phyloP scores from a whole-genome alignment of 2,329 filamentous ascomycete species.

The Hypoxylon sp. region DNA sequence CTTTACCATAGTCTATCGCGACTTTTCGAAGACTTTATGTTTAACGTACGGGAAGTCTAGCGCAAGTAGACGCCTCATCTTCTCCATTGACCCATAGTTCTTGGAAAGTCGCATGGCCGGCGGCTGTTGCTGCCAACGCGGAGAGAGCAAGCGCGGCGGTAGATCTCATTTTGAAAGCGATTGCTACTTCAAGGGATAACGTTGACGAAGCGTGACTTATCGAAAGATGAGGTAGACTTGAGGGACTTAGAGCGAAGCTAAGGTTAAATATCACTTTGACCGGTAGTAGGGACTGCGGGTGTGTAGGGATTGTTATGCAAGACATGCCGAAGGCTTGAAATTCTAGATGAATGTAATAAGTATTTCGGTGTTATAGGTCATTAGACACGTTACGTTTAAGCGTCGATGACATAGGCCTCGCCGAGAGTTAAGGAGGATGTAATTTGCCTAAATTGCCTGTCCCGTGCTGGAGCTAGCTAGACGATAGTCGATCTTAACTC shows the following conservation, averaged over 20 bases:
- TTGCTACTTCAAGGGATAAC: not conserved
- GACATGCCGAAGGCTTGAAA: conserved; percentile 28
- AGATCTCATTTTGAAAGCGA: conserved; percentile 40
- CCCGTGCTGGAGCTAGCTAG: conserved; percentile 29
- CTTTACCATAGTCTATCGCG: not conserved
- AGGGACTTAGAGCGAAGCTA: conserved; percentile 7
- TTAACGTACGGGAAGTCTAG: conserved; percentile 46
- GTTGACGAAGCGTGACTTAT: not conserved
- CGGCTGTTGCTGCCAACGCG: conserved; percentile 54
- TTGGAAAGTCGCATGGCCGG: conserved; percentile 67
- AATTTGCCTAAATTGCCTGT: conserved; percentile 44
- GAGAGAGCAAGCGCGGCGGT: conserved; percentile 19
- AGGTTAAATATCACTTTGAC: conserved; percentile 26
- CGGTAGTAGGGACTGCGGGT: conserved; percentile 6
- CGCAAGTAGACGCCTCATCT: conserved; percentile 53
- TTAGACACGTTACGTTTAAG: conserved; percentile 21
- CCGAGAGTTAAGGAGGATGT: conserved; percentile 6
- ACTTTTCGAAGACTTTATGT: not conserved
- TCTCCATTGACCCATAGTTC: conserved; percentile 64
- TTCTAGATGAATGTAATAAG: conserved; percentile 34
- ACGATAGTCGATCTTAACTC: conserved; percentile 37
- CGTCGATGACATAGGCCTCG: conserved; percentile 27
- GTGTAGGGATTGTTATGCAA: conserved; percentile 25
- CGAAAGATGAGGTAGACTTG: not conserved
- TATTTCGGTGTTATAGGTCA: conserved; percentile 24